These are phyloP conservation scores for Myriangium duriaei DNA, from an alignment of 2,329 filamentous ascomycete species.

Conservation along the genomic window DNA sequence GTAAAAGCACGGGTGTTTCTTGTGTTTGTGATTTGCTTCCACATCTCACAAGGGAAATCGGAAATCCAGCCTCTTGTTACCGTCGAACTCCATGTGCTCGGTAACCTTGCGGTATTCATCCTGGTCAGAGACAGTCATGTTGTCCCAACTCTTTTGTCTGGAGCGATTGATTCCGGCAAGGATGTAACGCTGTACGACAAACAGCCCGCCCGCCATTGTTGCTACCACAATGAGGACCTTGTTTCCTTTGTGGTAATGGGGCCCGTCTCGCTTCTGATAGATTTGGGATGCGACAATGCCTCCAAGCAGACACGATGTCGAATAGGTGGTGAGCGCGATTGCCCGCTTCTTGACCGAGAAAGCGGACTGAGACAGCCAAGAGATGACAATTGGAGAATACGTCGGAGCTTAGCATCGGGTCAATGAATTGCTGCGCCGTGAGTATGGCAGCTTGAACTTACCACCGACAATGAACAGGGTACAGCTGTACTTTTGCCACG, in stretches of 20 bases:
- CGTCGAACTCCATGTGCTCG: slow-evolving; percentile 5
- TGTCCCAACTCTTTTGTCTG: slow-evolving; percentile 36
- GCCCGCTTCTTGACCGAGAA: slow-evolving; percentile 40
- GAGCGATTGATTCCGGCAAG: slow-evolving; percentile 36
- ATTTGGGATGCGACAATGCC: slow-evolving; percentile 32
- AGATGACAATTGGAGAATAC: slow-evolving; percentile 42
- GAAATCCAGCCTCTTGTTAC: slow-evolving; percentile 8
- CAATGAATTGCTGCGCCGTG: no score
- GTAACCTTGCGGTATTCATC: slow-evolving; percentile 34
- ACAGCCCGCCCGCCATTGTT: slow-evolving; percentile 36
- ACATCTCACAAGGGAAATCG: slow-evolving; percentile 5
- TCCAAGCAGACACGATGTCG: slow-evolving; percentile 37
- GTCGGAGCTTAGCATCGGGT: slow-evolving; percentile 43
- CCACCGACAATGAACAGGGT: slow-evolving; percentile 41
- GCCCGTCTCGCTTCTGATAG: slow-evolving; percentile 40
- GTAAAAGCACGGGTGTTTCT: no score
- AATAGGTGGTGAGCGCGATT: slow-evolving; percentile 37
- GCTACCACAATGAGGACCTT: slow-evolving; percentile 43
- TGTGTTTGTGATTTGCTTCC: no score
- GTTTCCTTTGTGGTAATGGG: slow-evolving; percentile 47
- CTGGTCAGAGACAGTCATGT: slow-evolving; percentile 34
- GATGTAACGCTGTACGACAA: slow-evolving; percentile 37
- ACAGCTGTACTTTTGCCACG: slow-evolving; percentile 42
- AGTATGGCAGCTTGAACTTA: slow-evolving; percentile 10
- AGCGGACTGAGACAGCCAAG: slow-evolving; percentile 40